These are phyloP conservation scores for Penicillium janthinellum DNA, from an alignment of 2,329 filamentous ascomycete genomes.

Conservation along the genomic window DNA sequence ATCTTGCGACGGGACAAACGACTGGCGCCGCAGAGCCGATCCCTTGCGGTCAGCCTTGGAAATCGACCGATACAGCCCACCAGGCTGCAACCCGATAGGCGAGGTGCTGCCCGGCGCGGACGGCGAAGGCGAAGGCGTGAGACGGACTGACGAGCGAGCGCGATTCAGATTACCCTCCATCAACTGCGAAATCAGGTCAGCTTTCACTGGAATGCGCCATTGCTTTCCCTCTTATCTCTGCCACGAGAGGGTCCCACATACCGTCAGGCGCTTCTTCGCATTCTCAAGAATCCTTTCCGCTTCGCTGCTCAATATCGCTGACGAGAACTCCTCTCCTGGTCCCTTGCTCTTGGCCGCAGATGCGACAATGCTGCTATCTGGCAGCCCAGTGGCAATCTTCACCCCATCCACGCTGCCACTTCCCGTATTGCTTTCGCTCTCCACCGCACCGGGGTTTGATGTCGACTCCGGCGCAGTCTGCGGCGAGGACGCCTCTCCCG, in stretches of 20 bases:
- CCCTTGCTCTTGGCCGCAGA: slow-evolving; percentile 41
- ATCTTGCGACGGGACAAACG: slow-evolving; percentile 38
- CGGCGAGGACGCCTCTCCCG: slow-evolving; percentile 20
- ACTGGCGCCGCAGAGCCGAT: slow-evolving; percentile 50
- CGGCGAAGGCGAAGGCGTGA: slow-evolving; percentile 52
- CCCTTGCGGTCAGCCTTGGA: slow-evolving; percentile 44
- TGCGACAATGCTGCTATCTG: slow-evolving; percentile 31
- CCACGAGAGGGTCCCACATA: slow-evolving; percentile 50
- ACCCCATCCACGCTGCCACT: slow-evolving; percentile 6
- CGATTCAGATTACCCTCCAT: slow-evolving; percentile 91
- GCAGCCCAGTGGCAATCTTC: slow-evolving; percentile 3
- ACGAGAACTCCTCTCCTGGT: slow-evolving; percentile 67
- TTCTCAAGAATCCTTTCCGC: slow-evolving; percentile 91
- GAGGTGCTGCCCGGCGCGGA: slow-evolving; percentile 27
- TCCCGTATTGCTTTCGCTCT: slow-evolving; percentile 10
- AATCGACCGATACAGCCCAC: slow-evolving; percentile 47
- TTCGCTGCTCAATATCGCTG: slow-evolving; percentile 73
- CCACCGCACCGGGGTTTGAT: slow-evolving; percentile 6
- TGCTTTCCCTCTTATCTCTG: neutral
- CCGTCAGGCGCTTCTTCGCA: slow-evolving; percentile 84
- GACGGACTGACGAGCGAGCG: slow-evolving; percentile 68
- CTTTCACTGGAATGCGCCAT: slow-evolving; percentile 1
- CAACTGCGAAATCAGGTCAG: slow-evolving; percentile 57
- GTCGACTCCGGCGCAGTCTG: slow-evolving; percentile 10
- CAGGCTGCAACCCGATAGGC: slow-evolving; percentile 35